Conservation (phyloP, 768 basidiomycete genomes). For the Tricholoma terreum region DNA sequence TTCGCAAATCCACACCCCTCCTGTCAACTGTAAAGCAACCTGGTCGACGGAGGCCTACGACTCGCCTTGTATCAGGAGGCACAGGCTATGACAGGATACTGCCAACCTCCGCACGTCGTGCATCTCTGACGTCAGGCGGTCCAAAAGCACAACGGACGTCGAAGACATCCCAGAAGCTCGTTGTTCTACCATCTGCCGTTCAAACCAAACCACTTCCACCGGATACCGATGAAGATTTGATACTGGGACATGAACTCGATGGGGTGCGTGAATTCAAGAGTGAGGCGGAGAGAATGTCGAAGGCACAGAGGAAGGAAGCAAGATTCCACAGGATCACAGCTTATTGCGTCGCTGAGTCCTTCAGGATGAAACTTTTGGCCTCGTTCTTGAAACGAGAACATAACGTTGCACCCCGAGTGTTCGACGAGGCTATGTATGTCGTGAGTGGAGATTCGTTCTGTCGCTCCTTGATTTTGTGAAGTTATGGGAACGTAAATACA, state of each 20-base stretch:
- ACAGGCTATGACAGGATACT: conserved; percentile 18
- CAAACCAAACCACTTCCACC: conserved; percentile 70
- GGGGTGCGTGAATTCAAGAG: conserved; percentile 79
- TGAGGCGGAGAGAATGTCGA: conserved; percentile 85
- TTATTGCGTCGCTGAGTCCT: conserved; percentile 83
- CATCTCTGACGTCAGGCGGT: conserved; percentile 37
- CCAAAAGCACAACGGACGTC: conserved; percentile 74
- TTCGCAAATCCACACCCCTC: conserved; percentile 11
- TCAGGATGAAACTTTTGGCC: conserved; percentile 80
- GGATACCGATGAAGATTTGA: conserved; percentile 46
- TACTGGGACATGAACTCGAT: conserved; percentile 64
- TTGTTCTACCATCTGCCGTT: conserved; percentile 84
- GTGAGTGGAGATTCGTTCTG: conserved; percentile 44
- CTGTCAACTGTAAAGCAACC: conserved; percentile 25
- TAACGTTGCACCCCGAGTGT: conserved; percentile 81
- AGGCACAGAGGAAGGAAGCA: conserved; percentile 76
- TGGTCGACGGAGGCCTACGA: conserved; percentile 27
- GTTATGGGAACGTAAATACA: conserved; percentile 26
- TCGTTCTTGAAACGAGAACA: conserved; percentile 92
- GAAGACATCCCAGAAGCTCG: conserved; percentile 89
- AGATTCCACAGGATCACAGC: conserved; percentile 83
- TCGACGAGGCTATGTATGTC: conserved; percentile 91
- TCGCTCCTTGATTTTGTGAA: background rate
- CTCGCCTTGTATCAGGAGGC: conserved; percentile 28
- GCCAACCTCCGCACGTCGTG: conserved; percentile 28